Base-by-base conservation (phyloP, 73 alveolate species). In the Durusdinium trenchii region DNA sequence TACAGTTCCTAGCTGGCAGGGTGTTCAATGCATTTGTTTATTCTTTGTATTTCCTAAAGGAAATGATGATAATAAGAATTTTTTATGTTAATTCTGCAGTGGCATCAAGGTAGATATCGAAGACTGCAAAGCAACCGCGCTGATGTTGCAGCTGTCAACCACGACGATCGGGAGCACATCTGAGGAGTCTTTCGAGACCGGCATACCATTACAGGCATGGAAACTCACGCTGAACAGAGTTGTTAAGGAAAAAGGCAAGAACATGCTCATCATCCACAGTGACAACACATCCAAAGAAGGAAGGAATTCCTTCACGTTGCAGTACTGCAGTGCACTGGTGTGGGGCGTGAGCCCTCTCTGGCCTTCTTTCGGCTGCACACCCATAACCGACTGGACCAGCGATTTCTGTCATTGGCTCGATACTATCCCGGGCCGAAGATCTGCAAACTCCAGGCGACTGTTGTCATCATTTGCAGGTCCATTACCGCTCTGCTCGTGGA, bases 261-360 rank as follows among this genome's bases (percentile, higher is more conserved):
- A 40, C 79, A 64, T 5, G 79, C 43, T 73, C 51, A n/a, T 73
- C 28, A 7, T 26, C 32, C 48, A 73, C 85, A 16, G 18, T 73
- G 85, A 73, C 85, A 73, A 73, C 51, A 73, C 85, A 12, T 9
- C 36, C 51, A 73, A 73, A 40, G 85, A 73, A 51, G 85, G 85
- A 28, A 6, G 85, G 12, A 73, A 73, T 36, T 26, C 51, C 18
- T 10, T 36, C 12, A 48, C 36, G 6, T 6, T 73, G 3, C 26
- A 20, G 6, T 73, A 36, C 51, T 6, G 36, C 51, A 36, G 52
- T 35, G 85, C 85, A 28, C 48, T 73, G 48, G 85, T 73, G 52
- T 73, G 52, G 26, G 4, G 36, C 18, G 52, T 18, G 45, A 48
- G 85, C 51, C 28, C 52, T 16, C 51, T 7, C 6, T 73, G 48